Conservation (phyloP, 805 yeast species). For the Metschnikowia arizonensis region DNA sequence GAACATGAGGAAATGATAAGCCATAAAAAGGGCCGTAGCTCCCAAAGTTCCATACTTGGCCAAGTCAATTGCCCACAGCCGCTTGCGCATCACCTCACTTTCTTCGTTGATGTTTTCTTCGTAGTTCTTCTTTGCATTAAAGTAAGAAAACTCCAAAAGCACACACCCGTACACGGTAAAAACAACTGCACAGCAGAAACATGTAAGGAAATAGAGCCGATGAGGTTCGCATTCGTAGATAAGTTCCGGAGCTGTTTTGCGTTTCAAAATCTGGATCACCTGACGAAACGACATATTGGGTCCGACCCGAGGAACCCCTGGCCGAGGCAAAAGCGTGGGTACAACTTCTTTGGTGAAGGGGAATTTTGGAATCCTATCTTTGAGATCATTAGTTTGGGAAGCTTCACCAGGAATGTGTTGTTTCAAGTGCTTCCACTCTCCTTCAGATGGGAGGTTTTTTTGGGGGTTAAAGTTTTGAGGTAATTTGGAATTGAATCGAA, state of each 20-base stretch:
- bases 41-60: constrained; percentile 28
- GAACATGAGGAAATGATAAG: constrained; percentile 30
- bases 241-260: constrained; percentile 61
- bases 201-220: constrained; percentile 63
- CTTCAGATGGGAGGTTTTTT: constrained; percentile 29
- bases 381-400: constrained; percentile 39
- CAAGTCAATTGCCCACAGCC: constrained; percentile 35
- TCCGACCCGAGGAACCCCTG: constrained; percentile 73
- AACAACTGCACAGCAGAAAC: constrained; percentile 65
- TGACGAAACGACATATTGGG: constrained; percentile 52
- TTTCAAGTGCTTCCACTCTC: constrained; percentile 42
- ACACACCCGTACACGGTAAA: constrained; percentile 66
- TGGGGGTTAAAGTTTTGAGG: constrained; percentile 31
- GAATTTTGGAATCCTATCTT: constrained; percentile 62
- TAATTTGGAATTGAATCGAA: constrained; percentile 24
- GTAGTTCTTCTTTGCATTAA: constrained; percentile 49
- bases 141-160: constrained; percentile 52
- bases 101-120: constrained; percentile 48
- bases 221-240: constrained; percentile 85
- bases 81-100: constrained; percentile 38
- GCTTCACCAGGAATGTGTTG: constrained; percentile 57
- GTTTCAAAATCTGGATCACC: constrained; percentile 54
- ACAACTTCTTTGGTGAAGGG: constrained; percentile 61
- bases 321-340: constrained; percentile 67
- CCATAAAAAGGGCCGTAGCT: constrained; percentile 24